Percentiles rank a stretch among this genome's conserved stretches.
Evolutionary conservation across 768 basidiomycete genomes (phyloP).

Genomic region (Serendipita sp.): DNA sequence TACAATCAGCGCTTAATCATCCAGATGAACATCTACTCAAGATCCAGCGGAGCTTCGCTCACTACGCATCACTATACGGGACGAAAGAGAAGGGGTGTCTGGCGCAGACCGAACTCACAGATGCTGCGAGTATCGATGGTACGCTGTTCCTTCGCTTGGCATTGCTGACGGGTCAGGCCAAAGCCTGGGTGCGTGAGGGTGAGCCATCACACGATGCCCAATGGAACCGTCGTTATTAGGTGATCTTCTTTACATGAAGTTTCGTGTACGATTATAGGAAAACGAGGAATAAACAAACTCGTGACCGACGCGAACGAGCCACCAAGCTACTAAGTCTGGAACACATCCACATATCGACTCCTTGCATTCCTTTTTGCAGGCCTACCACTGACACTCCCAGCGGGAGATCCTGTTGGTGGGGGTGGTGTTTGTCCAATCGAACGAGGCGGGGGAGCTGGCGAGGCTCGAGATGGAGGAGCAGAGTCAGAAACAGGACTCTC

Average conservation of each 20-base stretch:
- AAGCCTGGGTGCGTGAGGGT: slow-evolving; percentile 5
- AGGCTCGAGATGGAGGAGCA: slow-evolving; percentile 11
- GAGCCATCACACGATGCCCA: slow-evolving; percentile 5
- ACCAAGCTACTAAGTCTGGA: slow-evolving; percentile 26
- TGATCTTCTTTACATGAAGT: not conserved
- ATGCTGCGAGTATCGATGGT: not conserved
- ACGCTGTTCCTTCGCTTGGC: not conserved
- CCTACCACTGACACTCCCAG: slow-evolving; percentile 31
- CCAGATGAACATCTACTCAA: slow-evolving; percentile 40
- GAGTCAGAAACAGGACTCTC: slow-evolving; percentile 15
- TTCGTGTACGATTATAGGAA: not conserved
- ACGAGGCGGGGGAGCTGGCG: slow-evolving; percentile 13
- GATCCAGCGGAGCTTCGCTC: slow-evolving; percentile 33
- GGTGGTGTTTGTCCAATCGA: slow-evolving; percentile 18
- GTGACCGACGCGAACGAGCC: not conserved
- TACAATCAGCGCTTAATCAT: slow-evolving; percentile 37
- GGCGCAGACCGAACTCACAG: not conserved
- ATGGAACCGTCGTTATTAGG: slow-evolving; percentile 1
- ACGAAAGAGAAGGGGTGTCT: slow-evolving; percentile 8
- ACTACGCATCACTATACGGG: slow-evolving; percentile 33
- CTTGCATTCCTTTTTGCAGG: slow-evolving; percentile 60
- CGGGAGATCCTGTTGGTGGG: slow-evolving; percentile 32
- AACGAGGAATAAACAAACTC: not conserved
- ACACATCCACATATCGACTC: slow-evolving; percentile 82
- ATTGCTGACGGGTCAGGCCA: not conserved